A percentile compares a stretch with the other conserved stretches of the same genome.
Evolutionary conservation across 306 rosid species (phyloP).

Genomic region (Lupinus albus): DNA sequence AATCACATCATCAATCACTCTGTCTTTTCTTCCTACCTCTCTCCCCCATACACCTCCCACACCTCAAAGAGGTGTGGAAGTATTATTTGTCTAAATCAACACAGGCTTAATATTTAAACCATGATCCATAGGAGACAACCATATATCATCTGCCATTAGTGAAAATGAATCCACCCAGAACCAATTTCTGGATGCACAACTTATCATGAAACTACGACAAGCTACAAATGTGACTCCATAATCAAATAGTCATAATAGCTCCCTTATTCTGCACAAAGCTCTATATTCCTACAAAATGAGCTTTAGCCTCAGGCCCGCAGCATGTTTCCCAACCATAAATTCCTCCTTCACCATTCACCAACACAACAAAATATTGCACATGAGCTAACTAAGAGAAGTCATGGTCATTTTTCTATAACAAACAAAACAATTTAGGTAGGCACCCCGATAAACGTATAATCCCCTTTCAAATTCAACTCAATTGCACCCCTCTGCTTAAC

Average conservation of each 20-base stretch:
- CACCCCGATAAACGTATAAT: background rate
- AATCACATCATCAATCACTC: too few species aligned
- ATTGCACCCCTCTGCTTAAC: background rate
- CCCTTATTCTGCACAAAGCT: too few species aligned
- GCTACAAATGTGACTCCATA: background rate
- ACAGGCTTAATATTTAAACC: conserved; percentile 18
- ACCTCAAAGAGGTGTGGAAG: too few species aligned
- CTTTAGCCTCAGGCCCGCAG: conserved; percentile 30
- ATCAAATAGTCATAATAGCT: too few species aligned
- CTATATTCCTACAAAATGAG: background rate
- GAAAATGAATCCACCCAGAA: conserved; percentile 29
- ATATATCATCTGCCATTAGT: conserved; percentile 20
- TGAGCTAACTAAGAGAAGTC: background rate
- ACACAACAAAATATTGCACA: conserved; percentile 21
- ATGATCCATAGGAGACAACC: conserved; percentile 14
- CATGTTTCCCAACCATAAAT: conserved; percentile 6
- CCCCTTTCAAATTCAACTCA: background rate
- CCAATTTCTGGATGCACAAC: conserved; percentile 12
- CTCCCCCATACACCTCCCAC: too few species aligned
- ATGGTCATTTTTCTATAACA: background rate
- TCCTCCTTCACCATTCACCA: conserved; percentile 22
- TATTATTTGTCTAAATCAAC: background rate
- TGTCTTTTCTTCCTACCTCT: too few species aligned
- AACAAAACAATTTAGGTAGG: background rate
- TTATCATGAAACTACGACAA: conserved; percentile 18